Conservation (phyloP, 768 basidiomycete genomes). For the Amylocystis lapponica region DNA sequence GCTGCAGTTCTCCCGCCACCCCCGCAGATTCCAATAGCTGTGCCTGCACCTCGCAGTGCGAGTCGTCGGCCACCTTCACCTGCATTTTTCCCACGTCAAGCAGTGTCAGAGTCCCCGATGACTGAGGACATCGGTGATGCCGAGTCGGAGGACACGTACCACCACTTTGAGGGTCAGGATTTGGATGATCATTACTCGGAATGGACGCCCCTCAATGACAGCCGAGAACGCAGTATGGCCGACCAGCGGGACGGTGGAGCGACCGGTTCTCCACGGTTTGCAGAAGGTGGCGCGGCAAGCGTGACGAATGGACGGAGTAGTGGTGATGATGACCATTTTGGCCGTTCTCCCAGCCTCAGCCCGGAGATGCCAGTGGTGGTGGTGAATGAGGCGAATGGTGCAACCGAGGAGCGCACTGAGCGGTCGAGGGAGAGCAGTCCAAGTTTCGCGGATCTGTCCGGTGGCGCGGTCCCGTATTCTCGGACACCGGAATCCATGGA, state of each 20-base stretch:
- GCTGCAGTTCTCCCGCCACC: slow-evolving; percentile 15
- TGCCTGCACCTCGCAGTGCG: slow-evolving; percentile 5
- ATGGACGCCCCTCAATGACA: too few relatives aligned
- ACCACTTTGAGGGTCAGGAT: slow-evolving; percentile 54
- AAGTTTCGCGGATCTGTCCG: neutral
- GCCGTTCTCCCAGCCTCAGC: slow-evolving; percentile 2
- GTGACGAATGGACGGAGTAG: slow-evolving; percentile 20
- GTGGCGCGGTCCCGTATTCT: neutral
- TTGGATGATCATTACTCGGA: slow-evolving; percentile 41
- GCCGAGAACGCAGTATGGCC: neutral
- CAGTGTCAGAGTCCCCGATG: slow-evolving; percentile 14
- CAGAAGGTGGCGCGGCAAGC: slow-evolving; percentile 20
- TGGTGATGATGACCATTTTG: slow-evolving; percentile 6
- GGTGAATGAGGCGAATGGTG: slow-evolving; percentile 29
- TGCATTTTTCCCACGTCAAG: slow-evolving; percentile 18
- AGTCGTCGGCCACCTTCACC: slow-evolving; percentile 5
- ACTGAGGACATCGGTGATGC: slow-evolving; percentile 25
- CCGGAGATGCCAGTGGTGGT: slow-evolving; percentile 26
- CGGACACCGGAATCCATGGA: slow-evolving; percentile 1
- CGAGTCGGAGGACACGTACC: slow-evolving; percentile 42
- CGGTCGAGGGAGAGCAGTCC: slow-evolving; percentile 21
- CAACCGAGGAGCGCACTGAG: slow-evolving; percentile 26
- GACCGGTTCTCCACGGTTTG: slow-evolving; percentile 9
- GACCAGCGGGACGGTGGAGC: slow-evolving; percentile 9
- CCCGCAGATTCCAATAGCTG: slow-evolving; percentile 10